Percentiles rank a stretch among this genome's conserved stretches.
phyloP scores from a whole-genome alignment of 257 asterid species.

The Salvia miltiorrhiza region DNA sequence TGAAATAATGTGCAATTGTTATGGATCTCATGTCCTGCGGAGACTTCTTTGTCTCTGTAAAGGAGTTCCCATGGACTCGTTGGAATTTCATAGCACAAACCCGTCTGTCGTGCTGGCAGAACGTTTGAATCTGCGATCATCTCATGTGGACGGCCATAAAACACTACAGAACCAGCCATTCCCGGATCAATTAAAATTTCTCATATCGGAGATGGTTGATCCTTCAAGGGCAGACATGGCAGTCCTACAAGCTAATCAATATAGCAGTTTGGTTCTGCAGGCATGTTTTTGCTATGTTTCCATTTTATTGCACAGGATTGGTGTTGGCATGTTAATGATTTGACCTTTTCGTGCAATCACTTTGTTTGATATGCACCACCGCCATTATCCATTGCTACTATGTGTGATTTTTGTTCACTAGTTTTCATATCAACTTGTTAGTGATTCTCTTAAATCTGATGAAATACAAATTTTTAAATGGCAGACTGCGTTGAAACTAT shows the following conservation, averaged over 20 bases:
- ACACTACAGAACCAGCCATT: constrained; percentile 45
- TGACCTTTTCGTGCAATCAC: background rate
- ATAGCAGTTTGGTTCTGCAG: constrained; percentile 93
- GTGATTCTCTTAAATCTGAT: constrained; percentile 13
- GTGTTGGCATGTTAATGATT: background rate
- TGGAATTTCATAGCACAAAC: constrained; percentile 68
- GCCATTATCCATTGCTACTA: background rate
- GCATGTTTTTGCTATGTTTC: constrained; percentile 34
- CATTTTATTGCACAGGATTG: too few species aligned
- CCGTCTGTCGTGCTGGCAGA: constrained; percentile 65
- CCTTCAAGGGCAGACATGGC: constrained; percentile 51
- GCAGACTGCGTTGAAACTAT: constrained; percentile 78
- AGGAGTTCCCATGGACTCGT: constrained; percentile 73
- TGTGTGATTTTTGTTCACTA: background rate
- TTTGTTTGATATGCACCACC: background rate
- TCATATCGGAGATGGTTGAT: constrained; percentile 60
- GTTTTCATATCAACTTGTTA: background rate
- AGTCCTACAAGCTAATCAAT: constrained; percentile 55
- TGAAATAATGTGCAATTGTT: constrained; percentile 78
- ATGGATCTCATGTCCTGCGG: constrained; percentile 95
- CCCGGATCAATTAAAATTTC: constrained; percentile 61
- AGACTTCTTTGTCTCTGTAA: constrained; percentile 83
- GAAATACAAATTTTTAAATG: constrained; percentile 22
- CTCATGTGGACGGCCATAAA: constrained; percentile 35
- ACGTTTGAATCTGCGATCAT: constrained; percentile 58